Base-by-base conservation (phyloP, 805 yeast genomes). In the Wickerhamomyces queroliae region DNA sequence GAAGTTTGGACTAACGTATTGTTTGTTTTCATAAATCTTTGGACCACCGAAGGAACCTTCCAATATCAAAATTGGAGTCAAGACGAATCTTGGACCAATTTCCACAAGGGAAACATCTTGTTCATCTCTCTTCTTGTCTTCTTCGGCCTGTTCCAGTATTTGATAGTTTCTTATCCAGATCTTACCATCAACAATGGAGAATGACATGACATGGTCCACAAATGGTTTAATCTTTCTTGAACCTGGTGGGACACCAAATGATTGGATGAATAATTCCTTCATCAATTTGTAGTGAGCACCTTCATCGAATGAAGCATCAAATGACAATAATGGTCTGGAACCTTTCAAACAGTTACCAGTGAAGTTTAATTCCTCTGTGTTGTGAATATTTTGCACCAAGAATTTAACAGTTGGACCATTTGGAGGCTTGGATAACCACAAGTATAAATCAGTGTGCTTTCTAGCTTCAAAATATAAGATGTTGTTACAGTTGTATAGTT, bases 31-130 rank as follows among this genome's bases (percentile, higher is more conserved):
- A 65, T 87, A 93, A 49, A 93, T 89, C 73, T 90, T 88, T 48
- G 98, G 96, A 17, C 99, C 99, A 41, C 96, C 91, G 55, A 93
- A 93, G 2, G 97, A 88, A 36, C 99, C 99, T 68, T 93, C 98
- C 47, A 91, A 72, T 38, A 93, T 79, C 43, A 95, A 81, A 50
- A 93, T 90, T 47, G 83, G 80, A 3, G 98, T 91, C 69, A 93
- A 72, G 25, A 93, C 98, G 49, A 89, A 83, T 62, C 99, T 78
- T 38, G 99, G 99, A 3, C 99, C 99, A 51, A 93, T 88, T 69
- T 93, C 99, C 42, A 93, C 84, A 52, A 93, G 70, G 15, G 88
- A 78, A 46, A 86, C 63, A 46, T 88, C 80, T 36, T 69, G 68
- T 42, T 79, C 80, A 44, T 76, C 81, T 38, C 63, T 63, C 48